These are phyloP conservation scores for Sporothrix brunneoviolacea DNA, from an alignment of 2,329 filamentous ascomycete genomes.

Conservation along the genomic window DNA sequence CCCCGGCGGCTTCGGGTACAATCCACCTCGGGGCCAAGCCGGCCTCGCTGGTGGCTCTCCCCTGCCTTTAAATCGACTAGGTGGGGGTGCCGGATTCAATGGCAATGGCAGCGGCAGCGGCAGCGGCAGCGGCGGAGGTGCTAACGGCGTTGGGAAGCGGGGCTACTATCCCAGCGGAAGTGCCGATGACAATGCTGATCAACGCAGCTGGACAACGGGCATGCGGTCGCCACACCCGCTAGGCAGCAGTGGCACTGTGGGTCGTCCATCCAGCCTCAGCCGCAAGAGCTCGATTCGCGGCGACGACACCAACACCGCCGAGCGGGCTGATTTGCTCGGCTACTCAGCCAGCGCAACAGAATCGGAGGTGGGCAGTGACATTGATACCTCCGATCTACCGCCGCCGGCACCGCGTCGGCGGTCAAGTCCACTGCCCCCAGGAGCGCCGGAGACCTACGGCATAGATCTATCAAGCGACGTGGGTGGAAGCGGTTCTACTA, in stretches of 20 bases:
- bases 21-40: slow-evolving; percentile 52
- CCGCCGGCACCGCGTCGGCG: slow-evolving; percentile 46
- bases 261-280: slow-evolving; percentile 41
- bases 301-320: slow-evolving; percentile 38
- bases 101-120: slow-evolving; percentile 12
- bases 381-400: slow-evolving; percentile 60
- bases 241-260: slow-evolving; percentile 8
- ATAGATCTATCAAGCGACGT: slow-evolving; percentile 9
- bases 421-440: slow-evolving; percentile 33
- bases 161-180: slow-evolving; percentile 16
- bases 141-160: slow-evolving; percentile 27
- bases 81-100: slow-evolving; percentile 22
- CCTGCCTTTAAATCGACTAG: slow-evolving; percentile 46
- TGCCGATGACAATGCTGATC: slow-evolving; percentile 20
- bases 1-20: slow-evolving; percentile 71
- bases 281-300: slow-evolving; percentile 41
- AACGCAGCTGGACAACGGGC: slow-evolving; percentile 47
- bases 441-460: slow-evolving; percentile 16
- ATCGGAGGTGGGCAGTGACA: slow-evolving; percentile 56
- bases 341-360: slow-evolving; percentile 42
- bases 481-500: slow-evolving; percentile 20
- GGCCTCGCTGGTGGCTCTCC: slow-evolving; percentile 40
- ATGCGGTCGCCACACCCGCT: slow-evolving; percentile 42
- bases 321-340: slow-evolving; percentile 51
- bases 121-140: slow-evolving; percentile 32